Percentiles rank a stretch among this genome's conserved stretches.
Conservation (phyloP, 495 filamentous ascomycete species). For the Talaromyces proteolyticus region DNA sequence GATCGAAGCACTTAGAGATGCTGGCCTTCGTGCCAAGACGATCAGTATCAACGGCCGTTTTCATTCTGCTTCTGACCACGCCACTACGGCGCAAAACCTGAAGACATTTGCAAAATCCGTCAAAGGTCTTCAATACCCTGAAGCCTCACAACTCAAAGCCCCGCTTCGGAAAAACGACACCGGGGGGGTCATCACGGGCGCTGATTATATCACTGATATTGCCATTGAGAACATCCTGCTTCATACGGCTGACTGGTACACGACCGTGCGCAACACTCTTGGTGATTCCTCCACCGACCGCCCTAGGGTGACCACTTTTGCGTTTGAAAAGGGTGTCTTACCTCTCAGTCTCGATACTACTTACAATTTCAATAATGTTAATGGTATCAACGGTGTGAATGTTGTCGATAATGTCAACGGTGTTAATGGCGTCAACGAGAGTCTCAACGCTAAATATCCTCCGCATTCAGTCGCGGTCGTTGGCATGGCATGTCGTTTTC, state of each 20-base stretch:
- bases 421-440: conserved; percentile 1
- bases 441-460: background rate
- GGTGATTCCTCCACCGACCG: background rate
- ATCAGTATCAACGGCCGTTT: conserved; percentile 33
- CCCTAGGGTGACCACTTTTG: background rate
- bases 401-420: background rate
- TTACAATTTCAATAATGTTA: background rate
- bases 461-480: conserved; percentile 29
- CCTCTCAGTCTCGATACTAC: background rate
- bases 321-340: conserved; percentile 3
- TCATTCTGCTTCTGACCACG: conserved; percentile 19
- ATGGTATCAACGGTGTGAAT: background rate
- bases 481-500: conserved; percentile 33
- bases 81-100: conserved; percentile 7
- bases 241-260: conserved; percentile 35
- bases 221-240: conserved; percentile 33
- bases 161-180: conserved; percentile 15
- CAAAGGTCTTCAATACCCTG: conserved; percentile 12
- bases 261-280: conserved; percentile 10
- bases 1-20: conserved; percentile 15
- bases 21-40: conserved; percentile 17
- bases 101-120: conserved; percentile 10
- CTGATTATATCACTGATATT: conserved; percentile 18
- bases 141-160: conserved; percentile 7
- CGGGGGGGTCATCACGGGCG: conserved; percentile 7